A percentile compares a stretch with the other conserved stretches of the same genome.
These are phyloP conservation scores for Tieghemostelium lacteum DNA, from an alignment of 78 protist genomes.

Conservation along the genomic window DNA sequence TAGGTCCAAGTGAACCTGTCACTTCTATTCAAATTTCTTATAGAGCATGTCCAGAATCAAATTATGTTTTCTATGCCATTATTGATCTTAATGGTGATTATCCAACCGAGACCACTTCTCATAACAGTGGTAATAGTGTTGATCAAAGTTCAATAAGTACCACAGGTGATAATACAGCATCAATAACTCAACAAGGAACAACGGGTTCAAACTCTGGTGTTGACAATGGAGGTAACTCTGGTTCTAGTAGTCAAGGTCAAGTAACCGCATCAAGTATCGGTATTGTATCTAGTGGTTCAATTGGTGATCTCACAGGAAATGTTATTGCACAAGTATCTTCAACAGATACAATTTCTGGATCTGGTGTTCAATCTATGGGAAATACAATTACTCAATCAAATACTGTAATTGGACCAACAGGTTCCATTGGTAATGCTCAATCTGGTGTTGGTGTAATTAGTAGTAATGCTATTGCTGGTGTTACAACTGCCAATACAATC, in stretches of 20 bases:
- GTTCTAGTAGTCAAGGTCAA: background rate
- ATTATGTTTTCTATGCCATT: constrained; percentile 26
- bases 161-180: too few relatives aligned
- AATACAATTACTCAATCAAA: background rate
- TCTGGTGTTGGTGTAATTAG: background rate
- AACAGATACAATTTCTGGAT: background rate
- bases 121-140: background rate
- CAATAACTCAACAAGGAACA: background rate
- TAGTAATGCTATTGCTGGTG: constrained; percentile 2
- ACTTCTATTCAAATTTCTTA: background rate
- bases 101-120: background rate
- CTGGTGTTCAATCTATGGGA: background rate
- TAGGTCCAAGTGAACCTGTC: background rate
- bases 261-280: background rate
- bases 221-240: too few relatives aligned
- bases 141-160: background rate
- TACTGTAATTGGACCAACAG: background rate
- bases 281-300: background rate
- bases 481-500: background rate
- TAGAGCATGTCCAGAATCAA: constrained; percentile 10
- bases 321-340: background rate
- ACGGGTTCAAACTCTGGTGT: background rate
- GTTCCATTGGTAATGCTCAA: background rate
- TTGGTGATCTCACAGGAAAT: background rate
- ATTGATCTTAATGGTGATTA: background rate